A percentile compares a stretch with the other conserved stretches of the same genome.
Conservation (phyloP, 1,284 basidiomycete genomes). For the Uromyces viciae-fabae region DNA sequence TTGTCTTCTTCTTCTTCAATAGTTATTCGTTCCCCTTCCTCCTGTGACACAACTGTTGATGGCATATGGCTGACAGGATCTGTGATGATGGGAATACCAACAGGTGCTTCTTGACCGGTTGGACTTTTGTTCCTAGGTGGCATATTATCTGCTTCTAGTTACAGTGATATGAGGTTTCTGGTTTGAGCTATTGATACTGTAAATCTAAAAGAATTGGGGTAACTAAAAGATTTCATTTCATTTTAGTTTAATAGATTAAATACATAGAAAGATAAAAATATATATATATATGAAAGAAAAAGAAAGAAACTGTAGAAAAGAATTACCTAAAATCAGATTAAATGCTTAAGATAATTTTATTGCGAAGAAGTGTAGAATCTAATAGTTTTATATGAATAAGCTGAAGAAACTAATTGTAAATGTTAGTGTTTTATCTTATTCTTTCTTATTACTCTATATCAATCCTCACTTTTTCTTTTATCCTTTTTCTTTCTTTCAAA, state of each 20-base stretch:
- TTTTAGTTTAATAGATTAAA: background rate
- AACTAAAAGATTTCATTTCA: background rate
- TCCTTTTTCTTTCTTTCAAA: no score
- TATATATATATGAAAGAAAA: background rate
- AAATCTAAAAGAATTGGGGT: background rate
- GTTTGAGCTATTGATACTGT: no score
- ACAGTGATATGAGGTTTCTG: no score
- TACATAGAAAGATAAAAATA: background rate
- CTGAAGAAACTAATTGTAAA: background rate
- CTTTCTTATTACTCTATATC: no score
- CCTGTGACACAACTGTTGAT: background rate
- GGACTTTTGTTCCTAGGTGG: background rate
- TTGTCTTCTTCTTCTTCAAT: background rate
- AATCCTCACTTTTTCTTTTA: no score
- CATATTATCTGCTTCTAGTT: no score
- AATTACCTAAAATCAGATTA: no score
- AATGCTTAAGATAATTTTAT: no score
- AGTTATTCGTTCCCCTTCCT: background rate
- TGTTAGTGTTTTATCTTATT: no score
- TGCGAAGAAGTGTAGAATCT: background rate
- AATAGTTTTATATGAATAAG: background rate
- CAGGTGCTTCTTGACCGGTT: background rate
- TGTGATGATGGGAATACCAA: background rate
- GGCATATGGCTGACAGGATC: background rate
- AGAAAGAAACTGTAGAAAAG: background rate